Evolutionary conservation across 371 early-diverging fungal genomes (phyloP).

Genomic region (Dipsacomyces acuminosporus): DNA sequence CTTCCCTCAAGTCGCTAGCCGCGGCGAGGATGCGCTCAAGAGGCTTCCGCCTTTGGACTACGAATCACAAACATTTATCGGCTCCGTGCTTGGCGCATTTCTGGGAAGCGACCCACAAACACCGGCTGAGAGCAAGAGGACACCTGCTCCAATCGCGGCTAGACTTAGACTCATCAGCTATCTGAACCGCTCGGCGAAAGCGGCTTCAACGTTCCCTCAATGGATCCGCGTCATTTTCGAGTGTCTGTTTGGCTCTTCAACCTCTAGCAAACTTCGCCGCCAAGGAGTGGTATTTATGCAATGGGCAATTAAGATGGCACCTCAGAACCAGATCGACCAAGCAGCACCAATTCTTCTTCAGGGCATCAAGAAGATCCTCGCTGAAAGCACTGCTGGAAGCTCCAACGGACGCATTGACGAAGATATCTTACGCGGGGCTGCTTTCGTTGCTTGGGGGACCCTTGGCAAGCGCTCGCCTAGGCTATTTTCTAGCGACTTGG

Average conservation of each 20-base stretch:
- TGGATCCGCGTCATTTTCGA: slow-evolving; percentile 51
- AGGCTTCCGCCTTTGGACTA: slow-evolving; percentile 20
- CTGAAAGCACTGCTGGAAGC: slow-evolving; percentile 47
- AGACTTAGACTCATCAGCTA: slow-evolving; percentile 47
- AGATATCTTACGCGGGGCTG: slow-evolving; percentile 75
- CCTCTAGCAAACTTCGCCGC: slow-evolving; percentile 58
- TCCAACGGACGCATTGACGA: slow-evolving; percentile 44
- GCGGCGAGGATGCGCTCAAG: slow-evolving; percentile 27
- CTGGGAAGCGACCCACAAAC: slow-evolving; percentile 32
- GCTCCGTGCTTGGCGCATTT: slow-evolving; percentile 45
- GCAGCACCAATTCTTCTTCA: slow-evolving; percentile 68
- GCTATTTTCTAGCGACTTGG: slow-evolving; percentile 56
- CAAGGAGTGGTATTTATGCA: slow-evolving; percentile 78
- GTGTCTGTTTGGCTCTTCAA: slow-evolving; percentile 47
- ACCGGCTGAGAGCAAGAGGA: neutral
- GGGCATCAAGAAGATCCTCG: slow-evolving; percentile 66
- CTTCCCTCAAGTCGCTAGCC: slow-evolving; percentile 20
- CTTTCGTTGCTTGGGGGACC: slow-evolving; percentile 76
- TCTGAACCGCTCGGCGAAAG: slow-evolving; percentile 45
- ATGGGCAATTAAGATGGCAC: slow-evolving; percentile 80
- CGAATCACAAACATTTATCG: slow-evolving; percentile 41
- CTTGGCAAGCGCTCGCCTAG: slow-evolving; percentile 70
- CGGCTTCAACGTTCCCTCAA: slow-evolving; percentile 48
- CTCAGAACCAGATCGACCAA: slow-evolving; percentile 51
- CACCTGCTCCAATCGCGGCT: slow-evolving; percentile 27